Evolutionary conservation across 371 early-diverging fungal genomes (phyloP), one percentile per base, ranked within the genome.

Genomic region (Mortierella sp.): DNA sequence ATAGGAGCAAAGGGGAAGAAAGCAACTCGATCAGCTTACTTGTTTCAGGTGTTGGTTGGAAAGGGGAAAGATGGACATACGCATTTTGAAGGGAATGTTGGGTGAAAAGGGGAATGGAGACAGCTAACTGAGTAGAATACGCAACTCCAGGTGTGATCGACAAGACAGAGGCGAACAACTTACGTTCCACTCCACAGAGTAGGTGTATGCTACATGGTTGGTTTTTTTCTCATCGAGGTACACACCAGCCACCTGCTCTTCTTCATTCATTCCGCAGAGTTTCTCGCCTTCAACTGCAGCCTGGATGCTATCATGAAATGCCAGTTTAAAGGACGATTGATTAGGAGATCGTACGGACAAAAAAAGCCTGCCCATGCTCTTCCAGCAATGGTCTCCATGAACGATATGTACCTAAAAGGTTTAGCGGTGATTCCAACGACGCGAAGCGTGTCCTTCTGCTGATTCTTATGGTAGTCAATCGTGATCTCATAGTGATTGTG

Each of bases 401-500:
- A n/a, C n/a, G n/a, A n/a, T n/a, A n/a, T n/a, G n/a, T 82, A 70
- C 79, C 93, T 93, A 62, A 58, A 56, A 15, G 97, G 95, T 31
- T 50, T 56, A 2, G 96, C 94, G 1, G 87, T 62, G 8, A 97
- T 95, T 17, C 98, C 97, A 4, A 98, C 97, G 2, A 98, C 95
- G 6, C 97, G 88, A 60, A 91, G 84, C 48, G 87, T 84, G 14
- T 80, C 80, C 60, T 84, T 81, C 8, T 87, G 85, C 23, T 78
- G 70, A 14, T 79, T 80, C 27, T 70, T 61, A 72, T 98, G 97
- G 76, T 95, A 96, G 34, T 92, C 83, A 49, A 98, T 84, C 15
- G 79, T 75, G 66, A 98, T 94, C 34, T 92, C 89, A 68, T 93
- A 97, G 78, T 98, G 98, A 82, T 97, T 98, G 81, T 97, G 80